Base-by-base conservation (phyloP, 2,329 filamentous ascomycete species). In the Ciborinia camelliae region DNA sequence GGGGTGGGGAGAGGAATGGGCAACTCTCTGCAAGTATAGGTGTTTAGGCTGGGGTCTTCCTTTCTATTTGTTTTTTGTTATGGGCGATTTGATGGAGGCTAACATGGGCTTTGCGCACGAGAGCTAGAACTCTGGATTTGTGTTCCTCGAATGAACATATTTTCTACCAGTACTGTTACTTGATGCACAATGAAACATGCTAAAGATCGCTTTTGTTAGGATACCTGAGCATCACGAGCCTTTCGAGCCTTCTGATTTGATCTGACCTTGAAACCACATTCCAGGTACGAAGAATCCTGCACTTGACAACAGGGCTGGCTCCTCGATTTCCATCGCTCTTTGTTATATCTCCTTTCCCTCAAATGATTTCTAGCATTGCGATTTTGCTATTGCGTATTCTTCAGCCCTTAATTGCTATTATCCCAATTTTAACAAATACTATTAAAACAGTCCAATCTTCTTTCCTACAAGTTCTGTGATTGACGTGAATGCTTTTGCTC, bases 401-500 rank as follows among this genome's bases (percentile, higher is more conserved):
- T 23, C 8, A 14, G 12, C 41, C 8, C 20, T 47, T 59, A 32
- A 30, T 8, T 37, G 51, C 35, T 47, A 2, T 26, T 47, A 20
- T 30, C 47, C 15, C 18, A 10, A 14, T 18, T 23, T 47, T 9
- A 59, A 47, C 26, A 26, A 26, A 41, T 63, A 23, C 1, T 59
- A 26, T 58, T 20, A 48, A 43, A 72, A 71, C 37, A 76, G 60
- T 10, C 68, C 71, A 58, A 75, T 63, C 41, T 69, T 71, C 32
- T 58, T 58, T 51, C 71, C 73, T 37, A 89, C 79, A 32, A 78
- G 76, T 63, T 82, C 79, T 1, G 91, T 91, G 74, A 97, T 87
- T 23, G 81, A 79, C 65, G 88, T 77, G 75, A 97, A 99, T 0
- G 87, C 86, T 62, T 81, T 79, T 0, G 90, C 89, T 70, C 91